Evolutionary conservation across 768 basidiomycete species (phyloP).

Genomic region (Boletales sp.): DNA sequence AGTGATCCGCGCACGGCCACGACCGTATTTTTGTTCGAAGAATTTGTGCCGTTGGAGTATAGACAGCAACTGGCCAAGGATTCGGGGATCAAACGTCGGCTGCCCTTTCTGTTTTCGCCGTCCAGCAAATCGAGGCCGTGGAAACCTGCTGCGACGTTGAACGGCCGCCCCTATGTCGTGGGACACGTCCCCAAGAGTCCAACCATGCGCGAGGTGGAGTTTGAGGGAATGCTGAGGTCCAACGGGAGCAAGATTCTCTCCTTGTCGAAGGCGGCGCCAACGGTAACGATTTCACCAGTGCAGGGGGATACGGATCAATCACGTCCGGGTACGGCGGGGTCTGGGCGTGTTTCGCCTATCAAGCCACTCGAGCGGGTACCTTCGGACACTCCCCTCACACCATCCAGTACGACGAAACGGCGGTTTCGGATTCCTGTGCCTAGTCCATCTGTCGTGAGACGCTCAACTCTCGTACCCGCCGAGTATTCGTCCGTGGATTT

Average conservation of each 20-base stretch:
- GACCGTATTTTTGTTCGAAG: conserved; percentile 83
- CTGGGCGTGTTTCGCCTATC: conserved; percentile 13
- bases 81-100: conserved; percentile 50
- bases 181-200: conserved; percentile 54
- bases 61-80: conserved; percentile 65
- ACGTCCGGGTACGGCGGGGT: conserved; percentile 21
- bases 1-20: conserved; percentile 70
- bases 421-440: conserved; percentile 62
- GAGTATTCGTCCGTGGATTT: conserved; percentile 82
- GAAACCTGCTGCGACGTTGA: conserved; percentile 81
- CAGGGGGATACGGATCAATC: conserved; percentile 34
- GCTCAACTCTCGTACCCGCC: conserved; percentile 56
- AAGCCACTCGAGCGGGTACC: conserved; percentile 23
- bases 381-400: conserved; percentile 29
- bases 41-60: conserved; percentile 89
- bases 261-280: conserved; percentile 26
- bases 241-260: conserved; percentile 43
- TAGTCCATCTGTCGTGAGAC: conserved; percentile 49
- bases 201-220: conserved; percentile 65
- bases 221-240: conserved; percentile 68
- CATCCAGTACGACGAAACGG: conserved; percentile 30
- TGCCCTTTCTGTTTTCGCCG: conserved; percentile 67
- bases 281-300: conserved; percentile 22
- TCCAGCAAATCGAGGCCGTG: conserved; percentile 50
- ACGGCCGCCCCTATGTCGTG: conserved; percentile 71